A percentile compares a stretch with the other conserved stretches of the same genome.
Conservation (phyloP, 169 alveolate genomes). For the Plasmodium berghei region DNA sequence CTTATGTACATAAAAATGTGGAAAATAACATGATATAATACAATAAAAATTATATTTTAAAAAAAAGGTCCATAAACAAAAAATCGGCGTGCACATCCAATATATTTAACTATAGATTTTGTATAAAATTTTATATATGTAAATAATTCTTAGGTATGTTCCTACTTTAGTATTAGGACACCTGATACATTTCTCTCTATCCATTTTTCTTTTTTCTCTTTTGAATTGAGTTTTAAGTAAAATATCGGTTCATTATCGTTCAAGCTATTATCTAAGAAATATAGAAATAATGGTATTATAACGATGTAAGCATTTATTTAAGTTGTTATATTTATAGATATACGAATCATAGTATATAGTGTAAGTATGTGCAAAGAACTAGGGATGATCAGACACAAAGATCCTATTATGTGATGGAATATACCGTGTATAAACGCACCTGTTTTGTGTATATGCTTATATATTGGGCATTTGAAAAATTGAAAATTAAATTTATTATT, state of each 20-base stretch:
- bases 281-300: background rate
- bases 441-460: constrained; percentile 58
- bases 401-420: no score
- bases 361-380: background rate
- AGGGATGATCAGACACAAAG: no score
- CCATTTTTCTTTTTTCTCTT: constrained; percentile 68
- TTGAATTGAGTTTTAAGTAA: constrained; percentile 60
- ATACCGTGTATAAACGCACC: constrained; percentile 1
- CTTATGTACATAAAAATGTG: no score
- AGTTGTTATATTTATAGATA: background rate
- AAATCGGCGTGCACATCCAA: no score
- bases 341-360: background rate
- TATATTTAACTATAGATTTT: background rate
- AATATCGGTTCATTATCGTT: constrained; percentile 55
- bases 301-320: background rate
- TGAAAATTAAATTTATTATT: constrained; percentile 7
- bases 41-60: no score
- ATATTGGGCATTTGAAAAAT: constrained; percentile 67
- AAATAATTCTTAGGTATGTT: background rate
- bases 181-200: constrained; percentile 65
- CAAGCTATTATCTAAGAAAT: constrained; percentile 12
- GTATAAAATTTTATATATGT: background rate
- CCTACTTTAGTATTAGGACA: constrained; percentile 43
- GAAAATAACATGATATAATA: no score
- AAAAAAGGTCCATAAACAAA: no score